phyloP scores from a whole-genome alignment of 768 basidiomycete species.

The Phlebiopsis flavidoalba region DNA sequence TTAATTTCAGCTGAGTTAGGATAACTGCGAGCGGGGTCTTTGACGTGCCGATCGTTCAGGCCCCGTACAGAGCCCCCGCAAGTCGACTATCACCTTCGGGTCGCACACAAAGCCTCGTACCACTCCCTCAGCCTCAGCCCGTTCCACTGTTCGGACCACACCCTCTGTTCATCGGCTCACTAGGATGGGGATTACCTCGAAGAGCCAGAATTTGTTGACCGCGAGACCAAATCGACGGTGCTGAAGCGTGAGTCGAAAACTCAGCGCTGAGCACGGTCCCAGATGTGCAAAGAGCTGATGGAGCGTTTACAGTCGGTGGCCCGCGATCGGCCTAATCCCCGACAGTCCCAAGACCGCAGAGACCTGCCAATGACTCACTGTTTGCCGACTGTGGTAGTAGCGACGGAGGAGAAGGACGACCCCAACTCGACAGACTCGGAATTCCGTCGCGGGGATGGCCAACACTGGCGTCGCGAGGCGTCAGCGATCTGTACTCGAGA shows the following conservation, averaged over 20 bases:
- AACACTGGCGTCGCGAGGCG: slow-evolving; percentile 19
- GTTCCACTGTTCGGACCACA: slow-evolving; percentile 56
- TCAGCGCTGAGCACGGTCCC: not conserved
- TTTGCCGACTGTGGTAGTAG: not conserved
- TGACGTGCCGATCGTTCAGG: slow-evolving; percentile 42
- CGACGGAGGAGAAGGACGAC: slow-evolving; percentile 5
- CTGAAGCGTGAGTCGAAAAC: slow-evolving; percentile 42
- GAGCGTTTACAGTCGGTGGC: slow-evolving; percentile 50
- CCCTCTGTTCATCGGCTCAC: slow-evolving; percentile 48
- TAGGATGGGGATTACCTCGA: slow-evolving; percentile 42
- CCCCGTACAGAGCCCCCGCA: slow-evolving; percentile 41
- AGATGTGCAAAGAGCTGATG: not conserved
- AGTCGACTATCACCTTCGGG: slow-evolving; percentile 43
- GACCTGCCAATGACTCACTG: not conserved
- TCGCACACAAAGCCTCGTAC: slow-evolving; percentile 37
- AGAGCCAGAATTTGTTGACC: slow-evolving; percentile 36
- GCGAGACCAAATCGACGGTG: slow-evolving; percentile 58
- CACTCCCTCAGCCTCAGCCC: slow-evolving; percentile 59
- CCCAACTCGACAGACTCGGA: not conserved
- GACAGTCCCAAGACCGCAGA: slow-evolving; percentile 22
- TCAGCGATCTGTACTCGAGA: slow-evolving; percentile 24
- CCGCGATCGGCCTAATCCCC: slow-evolving; percentile 57
- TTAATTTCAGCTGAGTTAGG: slow-evolving; percentile 23
- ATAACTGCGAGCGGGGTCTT: slow-evolving; percentile 65
- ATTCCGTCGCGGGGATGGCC: slow-evolving; percentile 14